Percentiles rank a stretch among this genome's conserved stretches.
Conservation (phyloP, 257 asterid genomes). For the Lycium barbarum region DNA sequence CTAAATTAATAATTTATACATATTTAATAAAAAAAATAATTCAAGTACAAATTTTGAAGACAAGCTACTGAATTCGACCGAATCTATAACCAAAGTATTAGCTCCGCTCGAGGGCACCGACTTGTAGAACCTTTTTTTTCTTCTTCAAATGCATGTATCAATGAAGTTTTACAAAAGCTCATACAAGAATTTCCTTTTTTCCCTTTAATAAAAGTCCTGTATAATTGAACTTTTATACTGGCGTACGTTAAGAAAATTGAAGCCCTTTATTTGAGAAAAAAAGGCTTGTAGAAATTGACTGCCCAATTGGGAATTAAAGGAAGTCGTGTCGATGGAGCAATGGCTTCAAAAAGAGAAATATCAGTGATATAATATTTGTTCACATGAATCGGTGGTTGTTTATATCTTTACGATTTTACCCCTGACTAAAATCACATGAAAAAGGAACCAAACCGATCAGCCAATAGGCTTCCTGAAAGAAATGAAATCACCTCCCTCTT, state of each 20-base stretch:
- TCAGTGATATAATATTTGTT: too few species aligned
- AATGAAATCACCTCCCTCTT: slow-evolving; percentile 43
- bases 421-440: background rate
- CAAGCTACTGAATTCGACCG: too few species aligned
- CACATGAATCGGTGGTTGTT: background rate
- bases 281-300: background rate
- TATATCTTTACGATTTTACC: background rate
- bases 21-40: too few species aligned
- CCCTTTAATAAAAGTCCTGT: background rate
- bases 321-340: too few species aligned
- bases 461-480: background rate
- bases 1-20: too few species aligned
- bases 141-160: background rate
- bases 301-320: background rate
- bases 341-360: too few species aligned
- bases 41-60: too few species aligned
- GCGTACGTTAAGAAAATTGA: too few species aligned
- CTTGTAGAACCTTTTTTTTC: background rate
- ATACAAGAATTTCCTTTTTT: background rate
- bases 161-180: background rate
- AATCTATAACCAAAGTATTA: too few species aligned
- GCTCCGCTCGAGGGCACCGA: background rate
- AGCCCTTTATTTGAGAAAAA: background rate
- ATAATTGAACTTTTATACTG: background rate
- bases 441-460: background rate